Percentiles rank a stretch among this genome's conserved stretches.
Conservation (phyloP, 495 filamentous ascomycete genomes). For the Mytilinidion resinicola region DNA sequence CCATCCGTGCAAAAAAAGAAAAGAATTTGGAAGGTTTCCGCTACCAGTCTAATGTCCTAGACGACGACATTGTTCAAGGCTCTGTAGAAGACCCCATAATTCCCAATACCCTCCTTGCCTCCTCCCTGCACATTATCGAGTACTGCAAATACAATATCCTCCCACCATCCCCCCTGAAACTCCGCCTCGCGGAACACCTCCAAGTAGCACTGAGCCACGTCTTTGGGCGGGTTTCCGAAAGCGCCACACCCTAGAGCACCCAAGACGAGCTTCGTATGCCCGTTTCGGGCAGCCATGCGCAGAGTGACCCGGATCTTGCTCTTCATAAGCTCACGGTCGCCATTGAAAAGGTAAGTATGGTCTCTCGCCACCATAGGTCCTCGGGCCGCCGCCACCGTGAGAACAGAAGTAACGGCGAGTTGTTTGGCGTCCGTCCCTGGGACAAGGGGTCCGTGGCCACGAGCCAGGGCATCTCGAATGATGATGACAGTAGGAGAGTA, state of each 20-base stretch:
- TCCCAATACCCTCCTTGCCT: slow-evolving; percentile 36
- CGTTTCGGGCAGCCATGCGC: slow-evolving; percentile 46
- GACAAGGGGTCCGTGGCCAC: slow-evolving; percentile 42
- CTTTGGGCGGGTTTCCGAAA: slow-evolving; percentile 53
- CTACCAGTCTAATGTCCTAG: slow-evolving; percentile 9
- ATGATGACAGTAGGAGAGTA: slow-evolving; percentile 56
- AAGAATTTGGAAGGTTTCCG: neutral
- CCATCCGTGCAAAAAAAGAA: too few species aligned
- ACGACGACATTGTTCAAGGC: slow-evolving; percentile 43
- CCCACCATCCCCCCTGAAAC: slow-evolving; percentile 53
- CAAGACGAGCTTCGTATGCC: slow-evolving; percentile 52
- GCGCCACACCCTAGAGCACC: slow-evolving; percentile 64
- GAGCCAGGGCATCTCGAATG: slow-evolving; percentile 41
- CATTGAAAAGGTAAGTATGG: slow-evolving; percentile 8
- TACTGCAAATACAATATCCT: slow-evolving; percentile 49
- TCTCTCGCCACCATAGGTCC: slow-evolving; percentile 33
- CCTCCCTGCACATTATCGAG: slow-evolving; percentile 33
- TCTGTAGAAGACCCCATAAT: slow-evolving; percentile 44
- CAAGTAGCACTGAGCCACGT: slow-evolving; percentile 55
- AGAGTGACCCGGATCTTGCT: slow-evolving; percentile 55
- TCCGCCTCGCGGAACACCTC: slow-evolving; percentile 52
- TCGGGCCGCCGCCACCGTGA: slow-evolving; percentile 52
- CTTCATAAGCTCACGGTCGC: slow-evolving; percentile 47
- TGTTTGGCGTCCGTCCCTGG: slow-evolving; percentile 17
- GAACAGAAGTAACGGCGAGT: slow-evolving; percentile 50